Evolutionary conservation across 2,329 filamentous ascomycete species (phyloP).

Genomic region (Tolypocladium pustulatum): DNA sequence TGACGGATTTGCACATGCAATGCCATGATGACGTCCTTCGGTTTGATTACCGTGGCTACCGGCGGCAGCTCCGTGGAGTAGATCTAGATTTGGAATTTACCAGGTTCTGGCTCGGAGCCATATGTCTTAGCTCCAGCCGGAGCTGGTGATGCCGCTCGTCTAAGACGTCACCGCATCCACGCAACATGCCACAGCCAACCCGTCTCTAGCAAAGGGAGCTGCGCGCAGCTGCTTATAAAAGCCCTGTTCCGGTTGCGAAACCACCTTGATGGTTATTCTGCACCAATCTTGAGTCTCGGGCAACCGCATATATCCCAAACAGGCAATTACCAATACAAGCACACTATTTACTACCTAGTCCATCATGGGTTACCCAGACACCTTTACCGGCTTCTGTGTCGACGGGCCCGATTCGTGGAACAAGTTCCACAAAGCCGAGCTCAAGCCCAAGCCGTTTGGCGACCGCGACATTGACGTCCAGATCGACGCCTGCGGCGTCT

Average conservation of each 20-base stretch:
- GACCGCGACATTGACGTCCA: constrained; percentile 50
- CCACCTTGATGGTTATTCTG: background rate
- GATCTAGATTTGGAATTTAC: background rate
- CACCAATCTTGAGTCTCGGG: background rate
- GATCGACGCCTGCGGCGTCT: constrained; percentile 58
- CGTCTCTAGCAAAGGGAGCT: background rate
- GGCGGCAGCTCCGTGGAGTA: background rate
- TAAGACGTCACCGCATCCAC: background rate
- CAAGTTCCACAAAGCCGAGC: constrained; percentile 24
- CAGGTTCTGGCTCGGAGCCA: background rate
- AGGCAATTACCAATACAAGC: background rate
- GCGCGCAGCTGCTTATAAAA: background rate
- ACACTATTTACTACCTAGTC: background rate
- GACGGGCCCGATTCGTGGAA: constrained; percentile 31
- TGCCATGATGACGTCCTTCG: background rate
- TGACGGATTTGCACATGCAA: background rate
- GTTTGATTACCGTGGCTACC: background rate
- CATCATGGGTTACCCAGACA: constrained; percentile 33
- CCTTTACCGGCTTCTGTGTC: constrained; percentile 31
- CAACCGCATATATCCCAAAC: background rate
- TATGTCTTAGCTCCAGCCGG: background rate
- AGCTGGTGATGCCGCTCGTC: background rate
- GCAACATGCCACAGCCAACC: background rate
- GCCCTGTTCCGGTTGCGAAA: background rate
- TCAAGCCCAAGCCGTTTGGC: constrained; percentile 27